Evolutionary conservation across 2,329 filamentous ascomycete species (phyloP).

Genomic region (Teratosphaeria pseudoeucalypti): DNA sequence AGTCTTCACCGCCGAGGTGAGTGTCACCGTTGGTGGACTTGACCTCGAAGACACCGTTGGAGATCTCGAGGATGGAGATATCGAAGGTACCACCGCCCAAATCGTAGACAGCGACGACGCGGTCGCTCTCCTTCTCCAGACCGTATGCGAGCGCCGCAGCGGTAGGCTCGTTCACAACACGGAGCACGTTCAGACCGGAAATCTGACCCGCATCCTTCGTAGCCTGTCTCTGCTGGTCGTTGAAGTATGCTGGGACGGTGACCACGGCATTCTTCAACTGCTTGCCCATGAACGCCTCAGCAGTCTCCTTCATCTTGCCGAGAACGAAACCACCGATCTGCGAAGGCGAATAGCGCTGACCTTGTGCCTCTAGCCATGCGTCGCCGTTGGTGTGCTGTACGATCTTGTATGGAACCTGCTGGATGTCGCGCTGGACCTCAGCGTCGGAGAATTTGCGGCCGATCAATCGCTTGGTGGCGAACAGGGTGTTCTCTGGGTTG

Average conservation of each 20-base stretch:
- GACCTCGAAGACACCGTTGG: slow-evolving; percentile 96
- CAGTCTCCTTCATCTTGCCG: slow-evolving; percentile 99
- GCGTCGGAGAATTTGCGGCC: slow-evolving; percentile 90
- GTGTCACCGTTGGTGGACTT: slow-evolving; percentile 99
- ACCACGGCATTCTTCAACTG: slow-evolving; percentile 91
- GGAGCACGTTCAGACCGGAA: slow-evolving; percentile 87
- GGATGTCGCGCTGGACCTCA: slow-evolving; percentile 93
- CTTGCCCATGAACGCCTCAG: slow-evolving; percentile 84
- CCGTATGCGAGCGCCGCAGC: slow-evolving; percentile 92
- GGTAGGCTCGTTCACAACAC: slow-evolving; percentile 96
- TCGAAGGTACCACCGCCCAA: slow-evolving; percentile 97
- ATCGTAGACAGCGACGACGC: slow-evolving; percentile 91
- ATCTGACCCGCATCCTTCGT: slow-evolving; percentile 98
- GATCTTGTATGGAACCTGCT: slow-evolving; percentile 98
- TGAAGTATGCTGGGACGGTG: slow-evolving; percentile 96
- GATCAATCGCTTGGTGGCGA: slow-evolving; percentile 97
- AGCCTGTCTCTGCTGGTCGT: slow-evolving; percentile 93
- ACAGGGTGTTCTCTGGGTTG: slow-evolving; percentile 96
- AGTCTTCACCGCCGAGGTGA: slow-evolving; percentile 95
- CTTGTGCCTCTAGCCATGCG: slow-evolving; percentile 88
- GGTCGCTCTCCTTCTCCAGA: slow-evolving; percentile 86
- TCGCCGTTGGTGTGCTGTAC: slow-evolving; percentile 94
- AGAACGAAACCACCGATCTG: slow-evolving; percentile 95
- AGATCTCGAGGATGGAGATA: slow-evolving; percentile 95
- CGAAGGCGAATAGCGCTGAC: slow-evolving; percentile 94